Conservation (phyloP, 2,329 filamentous ascomycete species). For the Akanthomyces dipterigenus region DNA sequence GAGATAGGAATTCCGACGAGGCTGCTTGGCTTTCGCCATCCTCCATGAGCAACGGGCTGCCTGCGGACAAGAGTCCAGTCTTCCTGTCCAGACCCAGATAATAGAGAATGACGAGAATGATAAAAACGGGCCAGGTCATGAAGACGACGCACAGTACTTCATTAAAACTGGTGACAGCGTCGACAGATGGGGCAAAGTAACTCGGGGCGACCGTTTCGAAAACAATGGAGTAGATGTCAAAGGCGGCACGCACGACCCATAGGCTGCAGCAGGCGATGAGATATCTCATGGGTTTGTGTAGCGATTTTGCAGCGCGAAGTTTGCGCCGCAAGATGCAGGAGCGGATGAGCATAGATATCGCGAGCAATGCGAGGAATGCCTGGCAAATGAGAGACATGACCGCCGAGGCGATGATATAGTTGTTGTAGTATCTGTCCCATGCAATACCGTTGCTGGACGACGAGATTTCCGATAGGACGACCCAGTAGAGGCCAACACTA, state of each 20-base stretch:
- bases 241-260: slow-evolving; percentile 21
- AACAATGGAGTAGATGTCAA: slow-evolving; percentile 19
- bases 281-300: slow-evolving; percentile 14
- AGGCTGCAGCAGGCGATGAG: slow-evolving; percentile 19
- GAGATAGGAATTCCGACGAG: background rate
- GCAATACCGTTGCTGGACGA: background rate
- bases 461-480: background rate
- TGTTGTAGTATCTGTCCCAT: background rate
- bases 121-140: slow-evolving; percentile 19
- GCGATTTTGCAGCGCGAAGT: background rate
- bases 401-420: background rate
- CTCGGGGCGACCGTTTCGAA: slow-evolving; percentile 4
- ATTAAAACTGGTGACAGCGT: slow-evolving; percentile 10
- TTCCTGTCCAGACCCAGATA: slow-evolving; percentile 20
- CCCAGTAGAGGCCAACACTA: background rate
- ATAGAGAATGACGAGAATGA: slow-evolving; percentile 20
- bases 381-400: background rate
- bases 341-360: slow-evolving; percentile 7
- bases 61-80: slow-evolving; percentile 22
- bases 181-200: background rate
- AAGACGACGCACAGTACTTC: slow-evolving; percentile 10
- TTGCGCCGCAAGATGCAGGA: slow-evolving; percentile 7
- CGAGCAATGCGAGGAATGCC: background rate
- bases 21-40: slow-evolving; percentile 6
- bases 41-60: slow-evolving; percentile 15